Base-by-base conservation (phyloP, 1,284 basidiomycete genomes). In the Tilletiaria anomala region DNA sequence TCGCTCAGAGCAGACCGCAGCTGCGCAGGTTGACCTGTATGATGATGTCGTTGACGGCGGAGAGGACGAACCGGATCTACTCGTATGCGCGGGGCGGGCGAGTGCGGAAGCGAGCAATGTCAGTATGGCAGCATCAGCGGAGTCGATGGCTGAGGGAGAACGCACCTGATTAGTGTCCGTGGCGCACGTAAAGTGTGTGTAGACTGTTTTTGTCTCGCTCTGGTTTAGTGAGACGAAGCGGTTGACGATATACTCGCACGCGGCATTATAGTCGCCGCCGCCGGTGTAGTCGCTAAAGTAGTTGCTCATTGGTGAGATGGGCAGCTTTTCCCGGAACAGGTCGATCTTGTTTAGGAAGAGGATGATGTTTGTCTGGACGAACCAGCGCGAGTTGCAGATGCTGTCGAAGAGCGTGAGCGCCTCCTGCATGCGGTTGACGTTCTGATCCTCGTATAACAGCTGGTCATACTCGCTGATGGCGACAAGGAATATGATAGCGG, bases 381-480 rank as follows among this genome's bases (percentile, higher is more conserved):
- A 67, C 63, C 63, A 66, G 3, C 55, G 48, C 23, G 56, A 60
- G 47, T 65, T 66, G 48, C 56, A 68, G 37, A 69, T 69, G 36
- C 84, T 88, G 70, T 93, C 88, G 69, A 93, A 94, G 38, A 93
- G 77, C 0, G 85, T 89, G 54, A 93, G 72, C 0, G 87, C 85
- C 70, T 93, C 88, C 72, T 88, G 83, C 87, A 94, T 93, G 55
- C 88, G 85, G 71, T 89, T 88, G 16, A 61, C 58, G 22, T 59
- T 61, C 21, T 57, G 50, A 29, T 61, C 59, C 39, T 61, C 59
- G 48, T 60, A 60, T 19, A 61, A 47, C 77, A 84, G 82, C 71
- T 87, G 85, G 66, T 91, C 82, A 69, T 96, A 97, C 72, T 94
- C 89, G 68, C 81, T 84, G 65, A 96, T 71, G 54, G 79, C 80